phyloP scores from a whole-genome alignment of 202 grass and related monocot genomes.

The Carex arenaria region DNA sequence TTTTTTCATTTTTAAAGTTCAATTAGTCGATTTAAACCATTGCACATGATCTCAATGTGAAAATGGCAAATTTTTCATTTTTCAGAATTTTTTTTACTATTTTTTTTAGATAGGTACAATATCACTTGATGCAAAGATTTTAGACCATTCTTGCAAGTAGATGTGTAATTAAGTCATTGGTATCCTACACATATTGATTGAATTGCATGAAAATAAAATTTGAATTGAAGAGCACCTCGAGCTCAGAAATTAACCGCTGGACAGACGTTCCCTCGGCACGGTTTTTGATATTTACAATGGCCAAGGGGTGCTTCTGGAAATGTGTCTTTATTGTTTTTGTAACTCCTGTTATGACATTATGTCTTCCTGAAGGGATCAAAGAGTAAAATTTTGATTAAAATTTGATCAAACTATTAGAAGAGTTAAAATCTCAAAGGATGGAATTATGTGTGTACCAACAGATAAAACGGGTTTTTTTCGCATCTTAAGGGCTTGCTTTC shows the following conservation, averaged over 20 bases:
- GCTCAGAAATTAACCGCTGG: conserved; percentile 67
- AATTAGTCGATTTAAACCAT: too few species aligned
- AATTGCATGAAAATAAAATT: background rate
- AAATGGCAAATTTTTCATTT: too few species aligned
- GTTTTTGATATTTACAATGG: conserved; percentile 90
- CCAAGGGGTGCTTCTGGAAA: conserved; percentile 86
- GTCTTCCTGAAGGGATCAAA: conserved; percentile 53
- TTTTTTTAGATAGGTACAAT: too few species aligned
- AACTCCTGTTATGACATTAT: conserved; percentile 73
- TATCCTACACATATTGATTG: background rate
- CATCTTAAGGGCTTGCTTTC: conserved; percentile 89
- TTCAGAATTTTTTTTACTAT: too few species aligned
- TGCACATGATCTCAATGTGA: too few species aligned
- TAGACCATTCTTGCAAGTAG: background rate
- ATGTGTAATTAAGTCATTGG: background rate
- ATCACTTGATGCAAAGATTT: too few species aligned
- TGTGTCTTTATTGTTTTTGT: conserved; percentile 85
- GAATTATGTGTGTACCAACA: conserved; percentile 46
- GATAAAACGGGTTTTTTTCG: conserved; percentile 66
- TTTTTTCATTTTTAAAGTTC: too few species aligned
- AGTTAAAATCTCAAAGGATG: background rate
- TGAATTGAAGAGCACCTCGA: conserved; percentile 51
- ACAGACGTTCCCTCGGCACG: conserved; percentile 68
- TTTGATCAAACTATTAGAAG: background rate
- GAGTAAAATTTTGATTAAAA: conserved; percentile 11